Percentiles rank a stretch among this genome's conserved stretches.
These are phyloP conservation scores for Gossypium trilobum DNA, from an alignment of 441 rosid genomes.

Conservation along the genomic window DNA sequence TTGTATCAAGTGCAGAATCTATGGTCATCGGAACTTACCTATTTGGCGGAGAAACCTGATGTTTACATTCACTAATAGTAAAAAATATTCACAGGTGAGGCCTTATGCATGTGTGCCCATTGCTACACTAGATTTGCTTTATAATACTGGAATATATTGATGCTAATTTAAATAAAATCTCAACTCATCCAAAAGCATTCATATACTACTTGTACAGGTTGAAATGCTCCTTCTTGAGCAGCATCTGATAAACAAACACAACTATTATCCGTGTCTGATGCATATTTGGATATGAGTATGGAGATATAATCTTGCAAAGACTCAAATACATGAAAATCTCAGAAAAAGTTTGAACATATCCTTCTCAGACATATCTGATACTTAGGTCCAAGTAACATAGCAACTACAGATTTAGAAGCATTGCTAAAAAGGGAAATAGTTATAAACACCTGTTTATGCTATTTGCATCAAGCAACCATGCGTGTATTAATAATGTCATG, in stretches of 20 bases:
- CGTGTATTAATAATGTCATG: background rate
- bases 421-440: background rate
- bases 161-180: background rate
- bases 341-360: too few species aligned
- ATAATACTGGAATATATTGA: background rate
- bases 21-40: background rate
- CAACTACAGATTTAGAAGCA: background rate
- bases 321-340: too few species aligned
- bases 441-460: background rate
- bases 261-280: background rate
- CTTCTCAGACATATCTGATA: too few species aligned
- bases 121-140: background rate
- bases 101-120: background rate
- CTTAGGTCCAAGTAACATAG: too few species aligned
- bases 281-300: too few species aligned
- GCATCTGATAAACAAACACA: slow-evolving; percentile 23
- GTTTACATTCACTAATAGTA: background rate
- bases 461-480: background rate
- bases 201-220: slow-evolving; percentile 26
- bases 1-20: background rate
- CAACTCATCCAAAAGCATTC: background rate
- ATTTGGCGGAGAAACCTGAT: background rate
- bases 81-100: background rate
- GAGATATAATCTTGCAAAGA: too few species aligned
- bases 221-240: slow-evolving; percentile 32